Conservation (phyloP, 2,329 filamentous ascomycete species). For the Venturia aucupariae region DNA sequence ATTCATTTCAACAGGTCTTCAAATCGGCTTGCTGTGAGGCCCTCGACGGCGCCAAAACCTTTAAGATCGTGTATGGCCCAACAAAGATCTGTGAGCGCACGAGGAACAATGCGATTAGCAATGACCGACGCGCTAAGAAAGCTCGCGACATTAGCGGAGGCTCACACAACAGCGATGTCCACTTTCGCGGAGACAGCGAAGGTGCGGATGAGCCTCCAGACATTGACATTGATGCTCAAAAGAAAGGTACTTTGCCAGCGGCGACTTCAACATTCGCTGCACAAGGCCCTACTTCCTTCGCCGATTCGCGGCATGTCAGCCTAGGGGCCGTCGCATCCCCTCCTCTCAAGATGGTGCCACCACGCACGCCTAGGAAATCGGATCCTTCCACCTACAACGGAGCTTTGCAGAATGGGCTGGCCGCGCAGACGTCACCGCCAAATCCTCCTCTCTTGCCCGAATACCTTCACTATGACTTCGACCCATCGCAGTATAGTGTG, state of each 20-base stretch:
- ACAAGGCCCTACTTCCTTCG: background rate
- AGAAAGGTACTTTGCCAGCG: background rate
- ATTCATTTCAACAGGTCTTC: background rate
- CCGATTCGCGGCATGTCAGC: background rate
- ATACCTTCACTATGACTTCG: background rate
- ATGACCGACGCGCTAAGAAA: slow-evolving; percentile 1
- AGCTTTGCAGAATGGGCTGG: background rate
- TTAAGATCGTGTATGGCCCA: slow-evolving; percentile 1
- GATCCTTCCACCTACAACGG: background rate
- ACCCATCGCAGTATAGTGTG: background rate
- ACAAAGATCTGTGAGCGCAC: background rate
- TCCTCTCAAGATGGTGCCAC: background rate
- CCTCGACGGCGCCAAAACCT: background rate
- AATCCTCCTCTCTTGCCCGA: background rate
- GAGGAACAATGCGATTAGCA: background rate
- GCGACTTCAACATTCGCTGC: background rate
- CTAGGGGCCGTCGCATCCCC: background rate
- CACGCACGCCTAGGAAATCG: background rate
- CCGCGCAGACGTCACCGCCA: background rate
- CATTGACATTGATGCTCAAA: background rate
- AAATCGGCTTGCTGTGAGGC: slow-evolving; percentile 6
- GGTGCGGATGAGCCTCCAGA: background rate
- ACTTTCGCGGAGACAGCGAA: background rate
- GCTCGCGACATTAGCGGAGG: background rate
- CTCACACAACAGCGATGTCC: background rate